Evolutionary conservation across 106 monocot species (phyloP), one percentile per base, ranked within the genome.

Genomic region (Dactylorhiza incarnata): DNA sequence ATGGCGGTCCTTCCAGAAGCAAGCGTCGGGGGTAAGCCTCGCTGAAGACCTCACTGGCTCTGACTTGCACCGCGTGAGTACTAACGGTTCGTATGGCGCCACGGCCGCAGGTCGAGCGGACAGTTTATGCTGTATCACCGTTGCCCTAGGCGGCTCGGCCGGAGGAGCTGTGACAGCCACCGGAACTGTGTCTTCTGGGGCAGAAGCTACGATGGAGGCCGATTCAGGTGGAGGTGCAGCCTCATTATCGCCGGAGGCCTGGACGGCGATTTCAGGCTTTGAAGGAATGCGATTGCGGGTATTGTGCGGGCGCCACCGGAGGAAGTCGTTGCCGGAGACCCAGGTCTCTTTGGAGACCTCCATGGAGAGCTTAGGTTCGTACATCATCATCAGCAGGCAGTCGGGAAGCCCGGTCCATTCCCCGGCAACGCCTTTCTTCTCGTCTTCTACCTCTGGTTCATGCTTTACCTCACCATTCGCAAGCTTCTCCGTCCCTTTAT

Each of bases 341-440:
- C 96, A 97, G 0, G 96, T 97, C 83, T 97, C 96, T 77, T 87
- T 91, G 6, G 96, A 97, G 3, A 97, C 96, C 83, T 97, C 96
- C 96, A 97, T 97, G 7, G 96, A 97, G 8, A 97, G 73, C 77
- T 97, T 97, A 0, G 96, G 96, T 71, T 97, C 96, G 49, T 91
- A 97, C 96, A 97, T 94, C 96, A 97, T 97, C 78, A 94, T 63
- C 19, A 97, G 77, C 11, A 97, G 84, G 77, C 96, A 97, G 52
- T 97, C 96, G 9, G 96, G 96, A 75, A 97, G 52, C 53, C 82
- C 86, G 0, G 54, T 56, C 59, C 74, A 50, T 44, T 77, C 81
- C 52, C 81, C 80, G 48, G 58, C 80, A 63, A 55, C 75, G 68
- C 81, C 76, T 5, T 29, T 71, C 68, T 77, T 77, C 69, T 26